Evolutionary conservation across 768 basidiomycete genomes (phyloP), one percentile per base, ranked within the genome.

Genomic region (Cubamyces sp.): DNA sequence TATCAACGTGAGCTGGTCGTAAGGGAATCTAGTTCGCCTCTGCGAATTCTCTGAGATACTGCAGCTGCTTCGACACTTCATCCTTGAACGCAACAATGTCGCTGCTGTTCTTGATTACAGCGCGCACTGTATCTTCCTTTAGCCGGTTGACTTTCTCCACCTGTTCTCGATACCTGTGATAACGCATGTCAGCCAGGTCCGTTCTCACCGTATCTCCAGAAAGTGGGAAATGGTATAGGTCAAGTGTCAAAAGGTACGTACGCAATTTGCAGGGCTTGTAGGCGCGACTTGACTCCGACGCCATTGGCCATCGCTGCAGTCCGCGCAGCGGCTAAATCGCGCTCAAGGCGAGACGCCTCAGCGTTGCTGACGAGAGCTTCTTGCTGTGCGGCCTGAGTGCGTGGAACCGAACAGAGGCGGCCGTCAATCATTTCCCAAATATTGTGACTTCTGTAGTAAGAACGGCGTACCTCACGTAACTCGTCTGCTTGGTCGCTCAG

Each of bases 81-180:
- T 88, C 84, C 74, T 92, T 92, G 79, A 93, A 92, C 69, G 85
- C 81, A 16, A 86, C 88, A 39, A 92, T 90, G 64, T 93, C 92
- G 64, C 88, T 90, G 68, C 88, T 89, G 73, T 87, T 92, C 79
- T 92, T 93, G 60, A 90, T 83, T 62, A 94, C 91, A 18, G 87
- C 88, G 0, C 90, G 85, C 47, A 91, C 83, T 0, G 90, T 92
- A 67, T 92, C 91, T 57, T 94, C 91, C 66, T 85, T 88, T 28
- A 93, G 71, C 51, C 90, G 83, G 49, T 83, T 81, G 21, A 90
- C 84, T 69, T 88, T 90, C 62, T 90, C 90, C 14, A 90, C 75
- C 68, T 93, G 91, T 69, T 93, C 91, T 65, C 85, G 84, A 71
- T 91, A 90, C 53, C 91, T 93, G 70, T 43, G 16, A 46, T 28